phyloP scores from a whole-genome alignment of 2,329 filamentous ascomycete genomes.

The Fusarium clavum region DNA sequence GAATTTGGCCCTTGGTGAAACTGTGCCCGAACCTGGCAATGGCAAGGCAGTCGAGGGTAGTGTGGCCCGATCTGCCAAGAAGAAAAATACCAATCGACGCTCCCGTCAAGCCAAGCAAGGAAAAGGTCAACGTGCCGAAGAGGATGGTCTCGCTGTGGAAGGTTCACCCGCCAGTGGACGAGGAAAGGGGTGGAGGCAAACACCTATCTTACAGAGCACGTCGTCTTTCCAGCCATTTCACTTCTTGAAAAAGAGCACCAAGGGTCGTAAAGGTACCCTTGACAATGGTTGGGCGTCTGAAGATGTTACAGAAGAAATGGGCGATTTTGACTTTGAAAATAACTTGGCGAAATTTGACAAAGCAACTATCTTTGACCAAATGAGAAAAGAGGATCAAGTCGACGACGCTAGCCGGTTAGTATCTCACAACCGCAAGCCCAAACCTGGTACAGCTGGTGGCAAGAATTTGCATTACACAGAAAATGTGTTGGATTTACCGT shows the following conservation, averaged over 20 bases:
- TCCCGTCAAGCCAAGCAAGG: conserved; percentile 50
- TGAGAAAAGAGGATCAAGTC: conserved; percentile 86
- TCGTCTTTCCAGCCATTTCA: conserved; percentile 72
- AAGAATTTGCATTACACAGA: conserved; percentile 94
- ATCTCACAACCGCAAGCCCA: conserved; percentile 80
- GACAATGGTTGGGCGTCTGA: conserved; percentile 95
- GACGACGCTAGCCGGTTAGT: conserved; percentile 94
- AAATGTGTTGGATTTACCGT: conserved; percentile 81
- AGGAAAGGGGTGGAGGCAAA: conserved; percentile 70
- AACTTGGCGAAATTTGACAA: conserved; percentile 97
- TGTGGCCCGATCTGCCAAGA: conserved; percentile 45
- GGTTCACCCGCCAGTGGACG: conserved; percentile 49
- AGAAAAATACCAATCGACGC: conserved; percentile 50
- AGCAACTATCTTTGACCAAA: conserved; percentile 88
- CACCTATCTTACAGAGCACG: conserved; percentile 69
- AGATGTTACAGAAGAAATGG: conserved; percentile 93
- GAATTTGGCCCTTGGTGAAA: conserved; percentile 40
- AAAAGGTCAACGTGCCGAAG: conserved; percentile 45
- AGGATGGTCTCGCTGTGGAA: conserved; percentile 44
- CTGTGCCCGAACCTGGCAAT: conserved; percentile 28
- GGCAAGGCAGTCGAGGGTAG: conserved; percentile 35
- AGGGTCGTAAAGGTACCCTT: conserved; percentile 57
- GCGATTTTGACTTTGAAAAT: conserved; percentile 92
- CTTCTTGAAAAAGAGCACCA: conserved; percentile 67
- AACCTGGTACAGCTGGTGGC: conserved; percentile 78